Evolutionary conservation across 495 filamentous ascomycete genomes (phyloP).

Genomic region (Ramalina intermedia): DNA sequence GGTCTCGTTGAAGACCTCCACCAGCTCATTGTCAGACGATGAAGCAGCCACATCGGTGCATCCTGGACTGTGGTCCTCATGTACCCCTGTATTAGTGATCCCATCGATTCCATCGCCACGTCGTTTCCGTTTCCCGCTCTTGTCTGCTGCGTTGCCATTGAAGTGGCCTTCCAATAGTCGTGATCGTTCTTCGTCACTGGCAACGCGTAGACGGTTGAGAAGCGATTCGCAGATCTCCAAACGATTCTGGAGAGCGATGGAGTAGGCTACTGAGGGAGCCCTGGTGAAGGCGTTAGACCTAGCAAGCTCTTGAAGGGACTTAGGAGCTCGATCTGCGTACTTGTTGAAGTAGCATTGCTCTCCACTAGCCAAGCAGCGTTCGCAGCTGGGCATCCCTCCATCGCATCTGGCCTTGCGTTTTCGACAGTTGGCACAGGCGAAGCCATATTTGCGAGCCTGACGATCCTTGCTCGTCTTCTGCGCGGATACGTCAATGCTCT

Average conservation of each 20-base stretch:
- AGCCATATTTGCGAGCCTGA: not conserved
- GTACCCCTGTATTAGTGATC: no score
- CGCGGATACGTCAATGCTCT: no score
- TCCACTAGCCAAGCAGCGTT: not conserved
- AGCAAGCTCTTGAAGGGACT: no score
- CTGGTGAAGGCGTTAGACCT: not conserved
- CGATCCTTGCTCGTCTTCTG: not conserved
- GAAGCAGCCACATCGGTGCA: no score
- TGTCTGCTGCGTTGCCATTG: no score
- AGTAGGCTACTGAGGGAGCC: not conserved
- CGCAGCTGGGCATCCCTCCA: not conserved
- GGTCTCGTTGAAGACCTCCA: not conserved
- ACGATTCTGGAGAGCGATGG: not conserved
- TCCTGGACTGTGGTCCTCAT: no score
- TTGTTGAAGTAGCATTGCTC: no score
- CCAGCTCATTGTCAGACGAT: no score
- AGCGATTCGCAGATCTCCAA: not conserved
- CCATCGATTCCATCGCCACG: no score
- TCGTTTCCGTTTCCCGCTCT: no score
- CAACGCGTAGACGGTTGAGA: not conserved
- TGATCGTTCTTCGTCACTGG: no score
- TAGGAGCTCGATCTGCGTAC: not conserved
- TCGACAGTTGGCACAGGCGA: not conserved
- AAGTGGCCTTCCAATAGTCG: no score
- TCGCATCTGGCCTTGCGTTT: conserved; percentile 1